Evolutionary conservation across 345 rosid genomes (phyloP).

Genomic region (Eucalyptus victrix): DNA sequence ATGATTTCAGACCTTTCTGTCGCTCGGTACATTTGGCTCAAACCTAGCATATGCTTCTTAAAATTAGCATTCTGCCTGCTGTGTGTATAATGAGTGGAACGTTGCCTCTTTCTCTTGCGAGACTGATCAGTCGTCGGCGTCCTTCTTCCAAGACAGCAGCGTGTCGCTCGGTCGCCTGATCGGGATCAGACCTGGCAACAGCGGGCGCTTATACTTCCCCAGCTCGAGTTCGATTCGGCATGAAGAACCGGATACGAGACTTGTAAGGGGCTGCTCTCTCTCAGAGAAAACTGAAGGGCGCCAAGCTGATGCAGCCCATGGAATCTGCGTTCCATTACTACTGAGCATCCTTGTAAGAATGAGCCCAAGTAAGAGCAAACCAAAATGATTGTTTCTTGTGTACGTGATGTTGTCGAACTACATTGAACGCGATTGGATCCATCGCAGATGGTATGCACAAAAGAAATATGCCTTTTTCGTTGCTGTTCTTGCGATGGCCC

Average conservation of each 20-base stretch:
- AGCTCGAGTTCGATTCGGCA: neutral
- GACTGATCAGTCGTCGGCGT: constrained; percentile 28
- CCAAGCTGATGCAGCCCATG: constrained; percentile 3
- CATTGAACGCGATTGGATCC: neutral
- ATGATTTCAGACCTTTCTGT: neutral
- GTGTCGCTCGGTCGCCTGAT: constrained; percentile 35
- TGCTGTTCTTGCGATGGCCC: neutral
- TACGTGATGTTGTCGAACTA: neutral
- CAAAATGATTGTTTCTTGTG: neutral
- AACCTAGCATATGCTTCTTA: neutral
- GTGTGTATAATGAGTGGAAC: neutral
- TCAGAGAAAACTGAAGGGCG: neutral
- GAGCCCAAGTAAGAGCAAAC: constrained; percentile 21
- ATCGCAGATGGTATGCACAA: neutral
- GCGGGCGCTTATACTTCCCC: constrained; percentile 14
- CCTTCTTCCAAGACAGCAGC: constrained; percentile 41
- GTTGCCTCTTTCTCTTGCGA: neutral
- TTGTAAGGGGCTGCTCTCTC: neutral
- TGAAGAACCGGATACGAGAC: neutral
- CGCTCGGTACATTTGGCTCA: neutral
- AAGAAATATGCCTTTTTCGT: neutral
- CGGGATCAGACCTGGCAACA: constrained; percentile 16
- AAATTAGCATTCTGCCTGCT: neutral
- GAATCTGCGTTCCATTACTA: constrained; percentile 40
- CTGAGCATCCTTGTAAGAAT: constrained; percentile 18